Evolutionary conservation across 192 early-diverging fungal genomes (phyloP), one percentile per base, ranked within the genome.

Genomic region (Rhizophagus sp.): DNA sequence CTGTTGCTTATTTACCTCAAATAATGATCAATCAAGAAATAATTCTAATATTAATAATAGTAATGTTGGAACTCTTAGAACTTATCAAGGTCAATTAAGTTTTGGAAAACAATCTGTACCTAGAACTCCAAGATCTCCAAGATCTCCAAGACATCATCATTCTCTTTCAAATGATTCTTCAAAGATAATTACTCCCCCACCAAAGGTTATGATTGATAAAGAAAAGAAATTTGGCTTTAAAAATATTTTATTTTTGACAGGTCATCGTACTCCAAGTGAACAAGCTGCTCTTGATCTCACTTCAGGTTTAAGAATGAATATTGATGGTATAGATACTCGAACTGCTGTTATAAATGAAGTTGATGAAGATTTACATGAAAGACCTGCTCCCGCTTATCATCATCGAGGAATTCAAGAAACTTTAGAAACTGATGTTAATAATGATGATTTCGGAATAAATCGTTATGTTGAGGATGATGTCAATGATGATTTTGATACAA

Each of bases 221-320:
- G 27, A 30, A 24, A 33, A 62, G 11, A 33, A 62, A 62, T 62
- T 0, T 62, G 8, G 17, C 25, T 27, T 19, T 25, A 19, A 36
- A 50, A 76, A 76, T 39, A 62, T 76, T 17, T 50, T 73, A 27
- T 73, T 25, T 27, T 8, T 22, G 4, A 25, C 44, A 63, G 74
- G 74, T 36, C 74, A 76, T 76, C 74, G 74, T 39, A 76, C 74
- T 39, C 74, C 74, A 34, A 44, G 57, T 34, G 74, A 76, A 64
- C 74, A 76, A 24, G 74, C 74, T 1, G 22, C 30, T 22, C 47
- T 76, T 63, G 74, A 76, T 76, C 24, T 62, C 3, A 62, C 74
- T 4, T 39, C 33, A 64, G 74, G 74, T 4, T 22, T 76, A 22
- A 34, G 36, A 24, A 39, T 76, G 22, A 61, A 22, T 30, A 49